Evolutionary conservation across 2,329 filamentous ascomycete species (phyloP).

Genomic region (Cyphellophora europaea): DNA sequence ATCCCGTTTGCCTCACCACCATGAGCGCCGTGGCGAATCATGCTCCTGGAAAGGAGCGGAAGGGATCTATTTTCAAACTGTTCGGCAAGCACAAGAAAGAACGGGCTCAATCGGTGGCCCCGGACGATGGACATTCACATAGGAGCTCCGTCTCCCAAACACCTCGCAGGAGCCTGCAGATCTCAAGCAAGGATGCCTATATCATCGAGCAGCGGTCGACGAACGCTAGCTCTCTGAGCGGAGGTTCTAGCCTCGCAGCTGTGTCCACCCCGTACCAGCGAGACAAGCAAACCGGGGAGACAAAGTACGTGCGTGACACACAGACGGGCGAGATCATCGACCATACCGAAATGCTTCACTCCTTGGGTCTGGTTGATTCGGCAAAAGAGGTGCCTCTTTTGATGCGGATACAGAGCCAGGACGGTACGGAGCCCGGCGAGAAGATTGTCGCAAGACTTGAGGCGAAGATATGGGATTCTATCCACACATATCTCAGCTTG

Average conservation of each 20-base stretch:
- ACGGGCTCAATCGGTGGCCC: not conserved
- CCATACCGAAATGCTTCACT: slow-evolving; percentile 19
- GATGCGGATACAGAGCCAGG: slow-evolving; percentile 19
- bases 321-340: slow-evolving; percentile 19
- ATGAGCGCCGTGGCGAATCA: too few relatives aligned
- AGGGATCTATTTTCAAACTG: too few relatives aligned
- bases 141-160: not conserved
- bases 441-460: slow-evolving; percentile 35
- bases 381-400: slow-evolving; percentile 7
- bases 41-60: too few relatives aligned
- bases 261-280: not conserved
- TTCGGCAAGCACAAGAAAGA: not conserved
- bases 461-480: slow-evolving; percentile 34
- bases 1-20: too few relatives aligned
- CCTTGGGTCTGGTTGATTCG: slow-evolving; percentile 12
- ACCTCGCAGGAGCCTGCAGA: not conserved
- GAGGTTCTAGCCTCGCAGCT: not conserved
- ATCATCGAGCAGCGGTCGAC: not conserved
- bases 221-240: not conserved
- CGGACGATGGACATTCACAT: not conserved
- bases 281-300: not conserved
- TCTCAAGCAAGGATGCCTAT: not conserved
- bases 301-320: slow-evolving; percentile 13
- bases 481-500: slow-evolving; percentile 33
- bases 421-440: slow-evolving; percentile 20